Evolutionary conservation across 2,329 filamentous ascomycete species (phyloP).

Genomic region (Metarhizium album): DNA sequence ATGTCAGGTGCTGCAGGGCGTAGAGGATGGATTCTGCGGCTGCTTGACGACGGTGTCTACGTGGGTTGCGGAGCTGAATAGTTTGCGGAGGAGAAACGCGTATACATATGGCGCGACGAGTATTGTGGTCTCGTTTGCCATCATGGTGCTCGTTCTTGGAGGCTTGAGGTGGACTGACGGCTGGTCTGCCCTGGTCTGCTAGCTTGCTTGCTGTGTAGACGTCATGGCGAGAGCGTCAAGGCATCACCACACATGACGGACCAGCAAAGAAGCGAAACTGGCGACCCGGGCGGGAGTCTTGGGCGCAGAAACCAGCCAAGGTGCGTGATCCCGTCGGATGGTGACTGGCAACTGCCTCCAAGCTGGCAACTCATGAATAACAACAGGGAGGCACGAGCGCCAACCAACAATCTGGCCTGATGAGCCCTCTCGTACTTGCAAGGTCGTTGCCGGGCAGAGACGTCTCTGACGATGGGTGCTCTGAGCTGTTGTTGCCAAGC

Average conservation of each 20-base stretch:
- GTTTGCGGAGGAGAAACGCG: slow-evolving; percentile 39
- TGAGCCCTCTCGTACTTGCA: too few relatives aligned
- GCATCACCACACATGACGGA: too few relatives aligned
- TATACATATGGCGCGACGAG: slow-evolving; percentile 60
- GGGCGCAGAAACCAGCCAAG: too few relatives aligned
- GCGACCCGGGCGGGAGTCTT: too few relatives aligned
- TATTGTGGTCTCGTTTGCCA: slow-evolving; percentile 43
- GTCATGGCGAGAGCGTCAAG: background rate
- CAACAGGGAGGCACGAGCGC: too few relatives aligned
- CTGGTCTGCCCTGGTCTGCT: slow-evolving; percentile 33
- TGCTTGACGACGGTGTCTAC: slow-evolving; percentile 57
- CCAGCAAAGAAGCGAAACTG: too few relatives aligned
- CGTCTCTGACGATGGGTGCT: too few relatives aligned
- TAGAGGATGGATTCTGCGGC: slow-evolving; percentile 59
- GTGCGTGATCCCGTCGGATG: too few relatives aligned
- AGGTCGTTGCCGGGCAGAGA: too few relatives aligned
- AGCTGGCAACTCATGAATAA: background rate
- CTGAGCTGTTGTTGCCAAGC: too few relatives aligned
- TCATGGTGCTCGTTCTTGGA: slow-evolving; percentile 64
- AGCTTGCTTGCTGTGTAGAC: background rate
- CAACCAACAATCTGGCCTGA: too few relatives aligned
- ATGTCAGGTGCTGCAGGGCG: slow-evolving; percentile 57
- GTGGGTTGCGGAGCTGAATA: slow-evolving; percentile 51
- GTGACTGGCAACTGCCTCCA: background rate
- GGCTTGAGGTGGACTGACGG: slow-evolving; percentile 59